phyloP scores from a whole-genome alignment of 768 basidiomycete species.

The Serendipita vermifera region DNA sequence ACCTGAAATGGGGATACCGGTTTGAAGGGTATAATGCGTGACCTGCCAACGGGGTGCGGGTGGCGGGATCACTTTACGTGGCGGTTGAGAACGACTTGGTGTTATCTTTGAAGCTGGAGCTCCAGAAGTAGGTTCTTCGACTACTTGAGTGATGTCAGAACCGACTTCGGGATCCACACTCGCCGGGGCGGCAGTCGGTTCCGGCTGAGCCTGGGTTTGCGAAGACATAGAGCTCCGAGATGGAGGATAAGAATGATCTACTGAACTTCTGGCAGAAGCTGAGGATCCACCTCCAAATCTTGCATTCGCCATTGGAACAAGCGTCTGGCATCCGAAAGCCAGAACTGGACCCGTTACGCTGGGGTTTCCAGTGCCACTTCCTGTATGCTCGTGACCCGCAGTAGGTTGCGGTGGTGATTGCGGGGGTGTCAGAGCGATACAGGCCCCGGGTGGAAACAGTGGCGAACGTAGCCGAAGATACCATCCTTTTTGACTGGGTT shows the following conservation, averaged over 20 bases:
- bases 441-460: conserved; percentile 42
- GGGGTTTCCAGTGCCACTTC: too few relatives aligned
- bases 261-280: background rate
- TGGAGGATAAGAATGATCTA: conserved; percentile 5
- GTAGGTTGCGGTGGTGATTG: conserved; percentile 15
- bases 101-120: background rate
- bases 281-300: background rate
- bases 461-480: conserved; percentile 68
- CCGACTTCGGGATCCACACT: background rate
- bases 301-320: background rate
- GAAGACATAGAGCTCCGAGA: background rate
- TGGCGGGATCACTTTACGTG: background rate
- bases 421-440: conserved; percentile 26
- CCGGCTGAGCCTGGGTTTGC: background rate
- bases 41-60: background rate
- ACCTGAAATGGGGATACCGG: background rate
- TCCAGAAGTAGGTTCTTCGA: background rate
- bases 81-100: background rate
- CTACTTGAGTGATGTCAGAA: background rate
- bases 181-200: background rate
- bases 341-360: background rate
- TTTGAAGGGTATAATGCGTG: background rate
- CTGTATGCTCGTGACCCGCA: too few relatives aligned
- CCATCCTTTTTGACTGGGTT: conserved; percentile 66
- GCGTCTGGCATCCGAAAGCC: background rate